Evolutionary conservation across 2,329 filamentous ascomycete species (phyloP).

Genomic region (Pyricularia pennisetigena): DNA sequence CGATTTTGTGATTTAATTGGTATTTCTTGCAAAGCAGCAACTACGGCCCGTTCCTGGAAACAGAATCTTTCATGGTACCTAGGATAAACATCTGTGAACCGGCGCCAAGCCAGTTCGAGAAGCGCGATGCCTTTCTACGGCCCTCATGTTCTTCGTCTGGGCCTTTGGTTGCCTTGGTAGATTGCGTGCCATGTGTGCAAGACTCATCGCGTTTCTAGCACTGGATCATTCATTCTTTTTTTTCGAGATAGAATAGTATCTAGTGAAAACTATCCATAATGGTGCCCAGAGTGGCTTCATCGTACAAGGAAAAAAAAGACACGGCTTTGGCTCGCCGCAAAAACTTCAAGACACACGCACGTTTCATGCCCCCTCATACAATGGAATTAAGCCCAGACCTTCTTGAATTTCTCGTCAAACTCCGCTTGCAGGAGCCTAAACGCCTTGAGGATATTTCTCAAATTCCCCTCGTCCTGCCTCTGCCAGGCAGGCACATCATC

Average conservation of each 20-base stretch:
- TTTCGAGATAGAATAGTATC: background rate
- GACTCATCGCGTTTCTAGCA: no score
- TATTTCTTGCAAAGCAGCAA: no score
- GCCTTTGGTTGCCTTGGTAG: no score
- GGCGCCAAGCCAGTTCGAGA: no score
- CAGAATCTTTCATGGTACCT: no score
- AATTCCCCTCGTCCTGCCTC: slow-evolving; percentile 28
- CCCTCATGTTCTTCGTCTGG: no score
- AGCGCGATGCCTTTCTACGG: no score
- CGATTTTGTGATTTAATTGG: no score
- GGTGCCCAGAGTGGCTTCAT: background rate
- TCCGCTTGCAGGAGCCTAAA: slow-evolving; percentile 47
- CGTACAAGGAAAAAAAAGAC: background rate
- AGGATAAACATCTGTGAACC: no score
- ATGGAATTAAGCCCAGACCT: slow-evolving; percentile 43
- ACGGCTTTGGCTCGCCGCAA: background rate
- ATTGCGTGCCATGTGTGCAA: no score
- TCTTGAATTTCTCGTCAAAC: slow-evolving; percentile 55
- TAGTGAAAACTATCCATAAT: background rate
- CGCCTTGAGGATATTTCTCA: slow-evolving; percentile 47
- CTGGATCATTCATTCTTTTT: no score
- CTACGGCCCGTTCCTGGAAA: no score
- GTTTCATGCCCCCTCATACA: background rate
- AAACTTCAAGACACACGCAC: background rate
- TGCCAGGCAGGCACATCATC: slow-evolving; percentile 4